A percentile compares a stretch with the other conserved stretches of the same genome.
phyloP scores from a whole-genome alignment of 805 yeast genomes.

The Candida maesae region DNA sequence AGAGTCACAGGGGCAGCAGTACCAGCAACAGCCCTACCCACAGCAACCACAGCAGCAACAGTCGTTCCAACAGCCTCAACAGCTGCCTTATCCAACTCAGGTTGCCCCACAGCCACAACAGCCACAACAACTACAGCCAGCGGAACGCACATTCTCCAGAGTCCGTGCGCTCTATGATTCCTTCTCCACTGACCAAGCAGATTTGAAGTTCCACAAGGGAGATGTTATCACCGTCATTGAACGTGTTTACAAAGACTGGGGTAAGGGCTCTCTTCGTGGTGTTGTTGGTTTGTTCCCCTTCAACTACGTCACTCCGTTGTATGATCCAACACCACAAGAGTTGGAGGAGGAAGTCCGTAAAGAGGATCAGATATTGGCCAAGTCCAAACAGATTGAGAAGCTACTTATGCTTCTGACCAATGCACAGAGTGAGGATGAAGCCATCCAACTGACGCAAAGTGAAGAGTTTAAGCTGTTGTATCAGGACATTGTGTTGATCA shows the following conservation, averaged over 20 bases:
- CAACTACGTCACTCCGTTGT: conserved; percentile 81
- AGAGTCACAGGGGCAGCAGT: conserved; percentile 20
- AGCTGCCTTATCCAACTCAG: conserved; percentile 4
- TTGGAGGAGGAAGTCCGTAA: conserved; percentile 43
- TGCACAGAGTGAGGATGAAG: conserved; percentile 25
- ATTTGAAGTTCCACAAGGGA: conserved; percentile 80
- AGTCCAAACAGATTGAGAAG: conserved; percentile 61
- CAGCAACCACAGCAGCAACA: conserved; percentile 18
- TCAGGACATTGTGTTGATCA: conserved; percentile 65
- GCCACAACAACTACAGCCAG: conserved; percentile 12
- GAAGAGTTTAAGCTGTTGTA: conserved; percentile 73
- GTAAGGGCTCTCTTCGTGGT: conserved; percentile 85
- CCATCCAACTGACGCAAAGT: conserved; percentile 39
- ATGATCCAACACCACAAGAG: conserved; percentile 62
- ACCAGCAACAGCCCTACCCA: conserved; percentile 15
- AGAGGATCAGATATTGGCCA: conserved; percentile 52
- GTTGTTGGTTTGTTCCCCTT: conserved; percentile 85
- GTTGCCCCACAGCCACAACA: conserved; percentile 17
- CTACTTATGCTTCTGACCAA: conserved; percentile 53
- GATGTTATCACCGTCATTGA: conserved; percentile 87
- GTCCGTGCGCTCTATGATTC: conserved; percentile 87
- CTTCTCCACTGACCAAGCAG: conserved; percentile 76
- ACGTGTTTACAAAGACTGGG: conserved; percentile 90
- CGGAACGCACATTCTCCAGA: conserved; percentile 42
- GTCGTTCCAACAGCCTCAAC: conserved; percentile 9